Evolutionary conservation across 177 flowering plant genomes (phyloP).

Genomic region (Vitis hybrid): DNA sequence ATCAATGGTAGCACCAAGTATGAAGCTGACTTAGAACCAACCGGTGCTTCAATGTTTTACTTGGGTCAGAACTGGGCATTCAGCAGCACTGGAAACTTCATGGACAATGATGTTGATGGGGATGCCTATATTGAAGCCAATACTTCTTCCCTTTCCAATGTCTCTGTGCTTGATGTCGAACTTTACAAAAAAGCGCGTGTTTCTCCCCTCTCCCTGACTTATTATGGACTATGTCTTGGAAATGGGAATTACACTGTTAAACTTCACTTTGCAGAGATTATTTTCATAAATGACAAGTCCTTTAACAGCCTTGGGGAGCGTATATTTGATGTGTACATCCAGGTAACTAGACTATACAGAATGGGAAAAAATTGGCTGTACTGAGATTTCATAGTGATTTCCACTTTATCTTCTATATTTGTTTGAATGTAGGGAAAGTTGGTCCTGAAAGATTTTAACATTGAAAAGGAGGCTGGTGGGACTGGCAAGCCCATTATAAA

Average conservation of each 20-base stretch:
- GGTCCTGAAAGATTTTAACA: constrained; percentile 68
- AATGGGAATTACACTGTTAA: constrained; percentile 49
- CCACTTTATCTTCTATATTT: background rate
- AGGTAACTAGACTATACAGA: constrained; percentile 30
- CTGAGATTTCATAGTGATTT: no score
- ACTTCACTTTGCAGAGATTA: constrained; percentile 70
- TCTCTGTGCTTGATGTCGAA: constrained; percentile 14
- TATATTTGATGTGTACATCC: constrained; percentile 55
- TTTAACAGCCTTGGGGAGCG: constrained; percentile 60
- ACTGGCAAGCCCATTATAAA: constrained; percentile 39
- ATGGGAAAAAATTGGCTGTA: background rate
- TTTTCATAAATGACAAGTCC: constrained; percentile 31
- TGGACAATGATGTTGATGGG: constrained; percentile 34
- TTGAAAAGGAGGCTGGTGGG: constrained; percentile 60
- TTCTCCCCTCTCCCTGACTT: constrained; percentile 59
- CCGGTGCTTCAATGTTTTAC: constrained; percentile 43
- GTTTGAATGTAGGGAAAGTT: constrained; percentile 36
- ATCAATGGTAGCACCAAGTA: constrained; percentile 19
- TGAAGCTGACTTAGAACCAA: constrained; percentile 31
- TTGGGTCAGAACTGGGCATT: constrained; percentile 45
- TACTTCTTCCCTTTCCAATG: constrained; percentile 24
- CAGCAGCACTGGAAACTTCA: constrained; percentile 59
- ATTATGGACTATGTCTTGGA: constrained; percentile 51
- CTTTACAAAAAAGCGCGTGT: constrained; percentile 43
- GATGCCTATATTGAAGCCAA: constrained; percentile 29